Evolutionary conservation across 208 protist genomes (phyloP), one percentile per base, ranked within the genome.

Genomic region (Trypanosoma platydactyli): DNA sequence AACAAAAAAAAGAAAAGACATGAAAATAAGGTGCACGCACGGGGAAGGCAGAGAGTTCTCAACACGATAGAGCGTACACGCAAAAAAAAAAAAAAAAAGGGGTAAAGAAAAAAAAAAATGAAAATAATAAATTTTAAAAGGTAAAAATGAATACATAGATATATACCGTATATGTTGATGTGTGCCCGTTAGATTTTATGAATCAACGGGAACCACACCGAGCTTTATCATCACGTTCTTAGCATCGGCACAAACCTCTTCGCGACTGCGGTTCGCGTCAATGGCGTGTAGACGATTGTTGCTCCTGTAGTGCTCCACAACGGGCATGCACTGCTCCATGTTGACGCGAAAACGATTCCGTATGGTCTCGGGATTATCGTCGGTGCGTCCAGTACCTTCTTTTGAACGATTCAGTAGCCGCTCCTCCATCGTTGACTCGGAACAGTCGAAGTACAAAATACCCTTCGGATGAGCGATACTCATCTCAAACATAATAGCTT

Each of bases 401-500:
- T 53, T 48, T 38, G 71, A 70, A 22, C 92, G 85, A 12, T 53
- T 46, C 20, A 93, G 52, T 16, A 97, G 53, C 16, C 92, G 83
- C 29, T 60, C 62, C 67, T 84, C 79, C 83, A 97, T 92, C 27
- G 83, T 89, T 1, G 27, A 67, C 73, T 92, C 84, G 20, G 71
- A 69, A 76, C 88, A 94, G 59, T 94, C 83, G 63, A 94, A 86
- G 77, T 88, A 92, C 48, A 97, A 27, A 54, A 94, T 88, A 4
- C 73, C 80, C 3, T 67, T 70, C 6, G 86, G 82, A 45, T 58
- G 67, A 3, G 72, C 89, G 41, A 95, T 86, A 22, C 66, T 73
- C 0, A 89, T 79, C 73, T 96, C 90, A 67, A 95, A 97, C 84
- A 91, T 91, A 52, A 74, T 56, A 2, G 83, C 84, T 76, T 97